Evolutionary conservation across 352 stramenopile species (phyloP).

Genomic region (Pythium aquatile): DNA sequence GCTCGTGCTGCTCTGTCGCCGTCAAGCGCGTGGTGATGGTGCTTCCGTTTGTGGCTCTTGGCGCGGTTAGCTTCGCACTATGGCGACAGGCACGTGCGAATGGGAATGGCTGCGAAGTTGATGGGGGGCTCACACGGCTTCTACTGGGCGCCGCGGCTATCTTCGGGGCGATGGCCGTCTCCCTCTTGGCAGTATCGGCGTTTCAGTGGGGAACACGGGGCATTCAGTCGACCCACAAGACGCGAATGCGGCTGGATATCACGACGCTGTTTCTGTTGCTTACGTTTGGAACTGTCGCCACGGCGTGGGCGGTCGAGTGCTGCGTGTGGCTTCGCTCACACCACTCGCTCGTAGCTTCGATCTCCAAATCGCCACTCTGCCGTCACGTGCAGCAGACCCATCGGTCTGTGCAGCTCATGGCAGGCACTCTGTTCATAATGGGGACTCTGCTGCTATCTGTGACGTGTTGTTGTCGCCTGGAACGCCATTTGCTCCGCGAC

Average conservation of each 20-base stretch:
- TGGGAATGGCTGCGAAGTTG: neutral
- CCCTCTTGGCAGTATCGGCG: neutral
- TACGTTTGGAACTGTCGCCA: neutral
- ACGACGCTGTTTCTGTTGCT: slow-evolving; percentile 7
- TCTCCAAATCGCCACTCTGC: neutral
- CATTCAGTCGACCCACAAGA: neutral
- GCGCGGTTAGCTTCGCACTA: slow-evolving; percentile 23
- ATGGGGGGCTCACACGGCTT: neutral
- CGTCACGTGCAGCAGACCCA: slow-evolving; percentile 7
- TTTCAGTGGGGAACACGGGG: neutral
- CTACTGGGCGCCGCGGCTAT: slow-evolving; percentile 11
- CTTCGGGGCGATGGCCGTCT: slow-evolving; percentile 14
- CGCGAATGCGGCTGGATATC: neutral
- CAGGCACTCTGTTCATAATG: slow-evolving; percentile 35
- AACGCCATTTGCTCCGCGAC: slow-evolving; percentile 44
- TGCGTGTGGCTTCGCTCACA: slow-evolving; percentile 12
- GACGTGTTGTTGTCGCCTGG: slow-evolving; percentile 55
- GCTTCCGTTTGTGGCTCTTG: slow-evolving; percentile 29
- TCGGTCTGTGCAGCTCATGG: slow-evolving; percentile 19
- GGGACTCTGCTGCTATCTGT: slow-evolving; percentile 36
- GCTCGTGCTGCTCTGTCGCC: slow-evolving; percentile 49
- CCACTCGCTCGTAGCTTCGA: neutral
- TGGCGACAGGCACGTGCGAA: slow-evolving; percentile 28
- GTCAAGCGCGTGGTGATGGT: slow-evolving; percentile 36
- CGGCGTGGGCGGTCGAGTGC: slow-evolving; percentile 18